Base-by-base conservation (phyloP, 2,329 filamentous ascomycete genomes). In the Taxawa tesnikishii region DNA sequence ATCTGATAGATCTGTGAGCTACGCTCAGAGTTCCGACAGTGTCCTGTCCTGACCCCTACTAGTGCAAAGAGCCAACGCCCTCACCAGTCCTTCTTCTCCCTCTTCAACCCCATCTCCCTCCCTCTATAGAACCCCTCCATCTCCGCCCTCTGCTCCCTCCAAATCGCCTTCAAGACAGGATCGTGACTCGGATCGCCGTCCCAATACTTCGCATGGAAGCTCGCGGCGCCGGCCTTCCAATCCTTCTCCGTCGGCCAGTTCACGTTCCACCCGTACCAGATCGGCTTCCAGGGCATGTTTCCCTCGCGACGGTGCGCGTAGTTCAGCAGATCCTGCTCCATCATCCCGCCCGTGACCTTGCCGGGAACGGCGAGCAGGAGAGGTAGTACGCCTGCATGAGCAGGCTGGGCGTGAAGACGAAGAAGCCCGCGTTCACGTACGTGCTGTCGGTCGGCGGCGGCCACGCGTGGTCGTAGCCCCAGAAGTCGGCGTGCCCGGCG, bases 201-300 rank as follows among this genome's bases (percentile, higher is more conserved):
- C 58, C 57, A 60, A 37, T 50, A 58, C 46, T 60, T 59, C 4
- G 54, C 54, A 38, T 58, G 55, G 32, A 58, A 53, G 28, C 51
- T 55, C 24, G 43, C 42, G 28, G 48, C 53, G 1, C 54, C 55
- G 10, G 43, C 50, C 17, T 48, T 38, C 35, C 49, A 53, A 31
- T 60, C 56, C 18, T 48, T 51, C 31, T 47, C 47, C 23, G 44
- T 56, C 4, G 58, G 55, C 48, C 52, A 58, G 28, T 56, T 54
- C 11, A 55, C 53, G 34, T 56, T 58, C 54, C 55, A 60, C 2
- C 47, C 47, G 36, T 55, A 50, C 42, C 51, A 51, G 14, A 59
- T 34, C 31, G 48, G 49, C 34, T 45, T 48, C 56, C 55, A 60
- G 2, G 58, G 56, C 58, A 61, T 59, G 12, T 54, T 53, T 0